These are phyloP conservation scores for Isabelozyma rhagii DNA, from an alignment of 805 yeast species.

Conservation along the genomic window DNA sequence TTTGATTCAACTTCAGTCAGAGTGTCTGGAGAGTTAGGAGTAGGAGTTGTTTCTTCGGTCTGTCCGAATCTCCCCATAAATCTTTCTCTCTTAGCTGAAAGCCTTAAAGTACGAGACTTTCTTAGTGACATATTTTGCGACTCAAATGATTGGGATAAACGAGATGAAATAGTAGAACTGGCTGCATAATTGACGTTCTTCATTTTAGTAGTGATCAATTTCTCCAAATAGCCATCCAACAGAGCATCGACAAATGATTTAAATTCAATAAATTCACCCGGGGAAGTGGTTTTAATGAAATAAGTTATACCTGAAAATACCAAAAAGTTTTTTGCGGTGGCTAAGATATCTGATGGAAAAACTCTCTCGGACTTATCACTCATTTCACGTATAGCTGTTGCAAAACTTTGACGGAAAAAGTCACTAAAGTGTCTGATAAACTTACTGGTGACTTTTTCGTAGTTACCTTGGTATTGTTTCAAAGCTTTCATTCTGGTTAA, in stretches of 20 bases:
- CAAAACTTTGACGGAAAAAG: constrained; percentile 35
- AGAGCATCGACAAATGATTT: constrained; percentile 36
- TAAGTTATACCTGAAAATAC: constrained; percentile 32
- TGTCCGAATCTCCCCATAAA: constrained; percentile 12
- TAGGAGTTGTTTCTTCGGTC: constrained; percentile 2
- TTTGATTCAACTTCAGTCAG: not conserved
- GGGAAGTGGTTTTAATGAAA: constrained; percentile 57
- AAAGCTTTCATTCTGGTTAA: constrained; percentile 70
- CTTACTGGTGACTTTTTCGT: constrained; percentile 51
- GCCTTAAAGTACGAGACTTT: constrained; percentile 28
- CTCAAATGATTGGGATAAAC: constrained; percentile 9
- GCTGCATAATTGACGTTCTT: constrained; percentile 14
- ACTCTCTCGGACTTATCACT: constrained; percentile 23
- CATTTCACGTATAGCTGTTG: constrained; percentile 37
- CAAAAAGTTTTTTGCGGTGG: constrained; percentile 23
- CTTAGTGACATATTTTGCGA: constrained; percentile 9
- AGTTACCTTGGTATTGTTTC: constrained; percentile 58
- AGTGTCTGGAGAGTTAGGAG: not conserved
- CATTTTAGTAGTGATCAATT: constrained; percentile 17
- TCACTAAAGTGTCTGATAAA: constrained; percentile 47
- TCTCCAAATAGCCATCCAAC: constrained; percentile 26
- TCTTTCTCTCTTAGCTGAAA: constrained; percentile 26
- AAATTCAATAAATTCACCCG: constrained; percentile 45
- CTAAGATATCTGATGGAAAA: constrained; percentile 16
- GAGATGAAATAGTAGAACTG: constrained; percentile 7